These are phyloP conservation scores for Polychaeton citri DNA, from an alignment of 2,329 filamentous ascomycete genomes.

Conservation along the genomic window DNA sequence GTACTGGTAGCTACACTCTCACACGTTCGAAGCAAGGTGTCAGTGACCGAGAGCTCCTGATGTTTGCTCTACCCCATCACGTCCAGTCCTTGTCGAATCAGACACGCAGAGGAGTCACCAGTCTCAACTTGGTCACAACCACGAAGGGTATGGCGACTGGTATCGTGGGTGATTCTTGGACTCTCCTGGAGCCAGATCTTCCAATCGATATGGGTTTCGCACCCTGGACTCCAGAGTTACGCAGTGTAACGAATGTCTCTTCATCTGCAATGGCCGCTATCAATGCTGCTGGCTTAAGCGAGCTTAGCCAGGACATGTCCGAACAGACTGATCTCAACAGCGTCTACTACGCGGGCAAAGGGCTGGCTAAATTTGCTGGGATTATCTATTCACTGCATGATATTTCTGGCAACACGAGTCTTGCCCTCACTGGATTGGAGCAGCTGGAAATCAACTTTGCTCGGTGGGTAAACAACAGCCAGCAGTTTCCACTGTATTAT, in stretches of 20 bases:
- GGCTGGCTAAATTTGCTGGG: constrained; percentile 29
- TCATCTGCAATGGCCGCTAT: constrained; percentile 33
- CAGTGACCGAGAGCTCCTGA: constrained; percentile 48
- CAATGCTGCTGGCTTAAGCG: constrained; percentile 47
- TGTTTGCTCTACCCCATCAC: constrained; percentile 86
- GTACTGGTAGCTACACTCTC: constrained; percentile 58
- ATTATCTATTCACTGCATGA: constrained; percentile 35
- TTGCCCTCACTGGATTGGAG: constrained; percentile 36
- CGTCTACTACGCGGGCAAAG: constrained; percentile 81
- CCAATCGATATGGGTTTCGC: constrained; percentile 63
- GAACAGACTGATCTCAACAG: constrained; percentile 63
- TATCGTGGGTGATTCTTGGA: constrained; percentile 61
- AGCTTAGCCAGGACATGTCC: constrained; percentile 65
- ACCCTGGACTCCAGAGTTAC: constrained; percentile 52
- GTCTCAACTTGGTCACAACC: constrained; percentile 57
- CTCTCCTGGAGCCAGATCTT: constrained; percentile 60
- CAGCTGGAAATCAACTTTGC: constrained; percentile 35
- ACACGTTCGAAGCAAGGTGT: constrained; percentile 59
- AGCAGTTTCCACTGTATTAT: constrained; percentile 39
- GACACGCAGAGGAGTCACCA: constrained; percentile 34
- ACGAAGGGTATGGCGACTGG: constrained; percentile 73
- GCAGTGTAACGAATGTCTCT: constrained; percentile 27
- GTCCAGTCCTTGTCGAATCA: constrained; percentile 55
- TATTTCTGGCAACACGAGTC: constrained; percentile 42
- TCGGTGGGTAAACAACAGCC: constrained; percentile 32